Evolutionary conservation across 352 stramenopile species (phyloP).

Genomic region (Globisporangium rhizosaccharum): DNA sequence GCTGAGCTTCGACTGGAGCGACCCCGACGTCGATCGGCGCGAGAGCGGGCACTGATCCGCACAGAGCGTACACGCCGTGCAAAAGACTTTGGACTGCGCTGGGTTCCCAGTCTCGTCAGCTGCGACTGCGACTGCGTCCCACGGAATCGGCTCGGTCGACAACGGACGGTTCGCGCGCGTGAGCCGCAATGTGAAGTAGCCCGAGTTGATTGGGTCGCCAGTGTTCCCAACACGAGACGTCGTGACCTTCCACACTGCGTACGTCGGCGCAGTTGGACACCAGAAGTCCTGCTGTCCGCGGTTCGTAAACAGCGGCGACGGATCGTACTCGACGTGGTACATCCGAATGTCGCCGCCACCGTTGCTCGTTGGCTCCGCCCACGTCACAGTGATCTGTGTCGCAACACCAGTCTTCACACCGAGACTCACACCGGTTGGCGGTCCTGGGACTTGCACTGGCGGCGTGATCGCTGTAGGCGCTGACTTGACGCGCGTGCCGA

Average conservation of each 20-base stretch:
- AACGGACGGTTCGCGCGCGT: conserved; percentile 37
- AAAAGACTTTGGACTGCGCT: conserved; percentile 52
- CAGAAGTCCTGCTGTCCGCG: conserved; percentile 57
- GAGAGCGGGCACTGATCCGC: conserved; percentile 27
- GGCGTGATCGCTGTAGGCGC: conserved; percentile 39
- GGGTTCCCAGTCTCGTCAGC: conserved; percentile 64
- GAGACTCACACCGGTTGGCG: conserved; percentile 56
- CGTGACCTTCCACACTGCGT: conserved; percentile 55
- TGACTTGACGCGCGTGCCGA: conserved; percentile 32
- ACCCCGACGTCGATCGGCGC: conserved; percentile 49
- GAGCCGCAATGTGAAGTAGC: conserved; percentile 55
- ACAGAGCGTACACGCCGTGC: conserved; percentile 39
- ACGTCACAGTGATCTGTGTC: conserved; percentile 57
- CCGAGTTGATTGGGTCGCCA: conserved; percentile 32
- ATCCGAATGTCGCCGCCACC: conserved; percentile 58
- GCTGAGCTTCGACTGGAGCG: conserved; percentile 68
- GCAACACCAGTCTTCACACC: conserved; percentile 77
- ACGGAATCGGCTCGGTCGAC: conserved; percentile 85
- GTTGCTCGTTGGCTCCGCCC: conserved; percentile 39
- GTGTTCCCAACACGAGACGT: conserved; percentile 20
- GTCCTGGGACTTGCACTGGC: conserved; percentile 73
- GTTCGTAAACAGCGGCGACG: conserved; percentile 60
- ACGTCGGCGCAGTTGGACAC: conserved; percentile 46
- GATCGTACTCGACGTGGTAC: conserved; percentile 78
- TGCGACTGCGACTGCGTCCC: conserved; percentile 86